phyloP scores from a whole-genome alignment of 306 rosid genomes.

The Rubus idaeus region DNA sequence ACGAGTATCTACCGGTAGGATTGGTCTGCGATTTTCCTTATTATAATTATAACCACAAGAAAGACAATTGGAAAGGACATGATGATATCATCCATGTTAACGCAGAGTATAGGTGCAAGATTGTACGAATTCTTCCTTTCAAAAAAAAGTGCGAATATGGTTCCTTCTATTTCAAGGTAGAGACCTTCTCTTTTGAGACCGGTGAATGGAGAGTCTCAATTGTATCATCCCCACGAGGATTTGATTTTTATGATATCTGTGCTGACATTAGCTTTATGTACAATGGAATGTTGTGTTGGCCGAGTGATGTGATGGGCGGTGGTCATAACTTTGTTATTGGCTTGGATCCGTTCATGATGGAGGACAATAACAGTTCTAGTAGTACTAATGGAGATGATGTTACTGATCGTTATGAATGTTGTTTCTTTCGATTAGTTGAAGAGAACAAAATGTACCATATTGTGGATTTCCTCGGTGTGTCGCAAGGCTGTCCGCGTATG shows the following conservation, averaged over 20 bases:
- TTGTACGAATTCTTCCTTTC: background rate
- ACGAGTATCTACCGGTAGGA: background rate
- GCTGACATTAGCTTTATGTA: background rate
- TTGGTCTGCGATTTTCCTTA: background rate
- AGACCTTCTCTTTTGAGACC: background rate
- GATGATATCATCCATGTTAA: background rate
- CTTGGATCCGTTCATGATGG: background rate
- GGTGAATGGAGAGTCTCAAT: background rate
- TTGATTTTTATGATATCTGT: background rate
- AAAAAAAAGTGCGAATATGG: background rate
- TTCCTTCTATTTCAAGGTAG: background rate
- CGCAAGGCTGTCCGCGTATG: background rate
- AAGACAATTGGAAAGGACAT: background rate
- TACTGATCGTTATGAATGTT: background rate
- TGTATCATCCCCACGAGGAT: background rate
- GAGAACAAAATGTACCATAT: background rate
- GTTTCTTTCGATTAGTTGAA: background rate
- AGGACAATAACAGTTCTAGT: background rate
- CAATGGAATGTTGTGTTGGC: background rate
- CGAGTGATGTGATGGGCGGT: background rate
- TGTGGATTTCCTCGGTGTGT: background rate
- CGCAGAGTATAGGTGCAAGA: background rate
- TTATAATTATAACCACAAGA: background rate
- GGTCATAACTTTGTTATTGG: background rate
- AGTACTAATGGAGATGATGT: background rate